Percentiles rank a stretch among this genome's conserved stretches.
phyloP scores from a whole-genome alignment of 2,329 filamentous ascomycete genomes.

The Fusarium metavorans region DNA sequence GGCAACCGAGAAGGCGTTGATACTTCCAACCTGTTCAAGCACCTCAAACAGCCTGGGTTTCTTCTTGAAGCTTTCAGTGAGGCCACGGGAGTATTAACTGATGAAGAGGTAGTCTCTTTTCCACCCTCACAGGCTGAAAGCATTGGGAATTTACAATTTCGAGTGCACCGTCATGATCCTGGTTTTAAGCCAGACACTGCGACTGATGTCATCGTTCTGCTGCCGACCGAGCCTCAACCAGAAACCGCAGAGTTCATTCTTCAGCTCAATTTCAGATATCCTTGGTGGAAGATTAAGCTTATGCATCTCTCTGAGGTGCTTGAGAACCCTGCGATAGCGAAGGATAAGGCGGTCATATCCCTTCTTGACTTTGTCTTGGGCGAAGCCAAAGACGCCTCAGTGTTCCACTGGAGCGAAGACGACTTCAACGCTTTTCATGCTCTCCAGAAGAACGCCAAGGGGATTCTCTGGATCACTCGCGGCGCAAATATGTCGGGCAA shows the following conservation, averaged over 20 bases:
- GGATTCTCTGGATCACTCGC: conserved; percentile 62
- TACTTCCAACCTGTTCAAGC: conserved; percentile 27
- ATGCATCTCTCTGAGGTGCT: conserved; percentile 16
- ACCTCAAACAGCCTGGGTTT: conserved; percentile 46
- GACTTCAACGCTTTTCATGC: conserved; percentile 57
- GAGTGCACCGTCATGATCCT: too few species aligned
- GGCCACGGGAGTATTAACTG: neutral
- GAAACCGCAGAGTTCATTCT: neutral
- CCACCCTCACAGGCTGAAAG: neutral
- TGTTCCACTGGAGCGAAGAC: conserved; percentile 55
- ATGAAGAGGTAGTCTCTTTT: conserved; percentile 2
- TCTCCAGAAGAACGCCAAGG: conserved; percentile 52
- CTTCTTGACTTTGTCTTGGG: conserved; percentile 57
- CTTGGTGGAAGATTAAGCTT: too few species aligned
- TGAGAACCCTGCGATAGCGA: conserved; percentile 25
- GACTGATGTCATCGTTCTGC: conserved; percentile 27
- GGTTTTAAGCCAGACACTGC: too few species aligned
- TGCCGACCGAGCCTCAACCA: conserved; percentile 24
- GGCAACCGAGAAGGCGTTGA: conserved; percentile 30
- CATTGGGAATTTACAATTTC: neutral
- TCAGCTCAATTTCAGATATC: too few species aligned
- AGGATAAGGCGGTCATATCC: conserved; percentile 55
- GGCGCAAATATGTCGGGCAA: conserved; percentile 53
- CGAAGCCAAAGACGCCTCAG: conserved; percentile 34
- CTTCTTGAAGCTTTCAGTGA: conserved; percentile 36